These are phyloP conservation scores for Paramecium caudatum DNA, from an alignment of 73 alveolate species.

Conservation along the genomic window DNA sequence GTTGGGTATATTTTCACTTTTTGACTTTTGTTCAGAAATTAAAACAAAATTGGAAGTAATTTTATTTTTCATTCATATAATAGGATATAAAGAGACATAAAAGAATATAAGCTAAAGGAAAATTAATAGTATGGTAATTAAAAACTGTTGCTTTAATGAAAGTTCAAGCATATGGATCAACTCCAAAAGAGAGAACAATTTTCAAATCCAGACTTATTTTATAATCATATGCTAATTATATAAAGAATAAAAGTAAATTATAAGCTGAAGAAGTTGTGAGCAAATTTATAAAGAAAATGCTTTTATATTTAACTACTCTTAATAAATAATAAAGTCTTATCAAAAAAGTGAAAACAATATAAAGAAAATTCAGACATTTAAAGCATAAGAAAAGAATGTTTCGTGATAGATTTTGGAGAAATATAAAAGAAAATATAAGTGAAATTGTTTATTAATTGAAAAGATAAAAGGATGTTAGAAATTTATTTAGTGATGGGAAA, in stretches of 20 bases:
- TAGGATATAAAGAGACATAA: constrained; percentile 40
- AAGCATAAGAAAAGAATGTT: not conserved
- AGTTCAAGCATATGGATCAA: constrained; percentile 41
- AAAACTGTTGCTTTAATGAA: constrained; percentile 4
- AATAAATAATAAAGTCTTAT: constrained; percentile 20
- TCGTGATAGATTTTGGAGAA: constrained; percentile 19
- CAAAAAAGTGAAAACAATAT: not conserved
- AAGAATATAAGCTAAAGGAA: constrained; percentile 26
- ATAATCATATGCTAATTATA: not conserved
- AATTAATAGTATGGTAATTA: not conserved
- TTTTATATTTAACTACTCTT: not conserved
- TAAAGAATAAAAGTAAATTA: not conserved
- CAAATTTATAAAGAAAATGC: not conserved
- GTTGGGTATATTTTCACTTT: not conserved
- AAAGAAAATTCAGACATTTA: constrained; percentile 19
- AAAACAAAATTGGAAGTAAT: constrained; percentile 15
- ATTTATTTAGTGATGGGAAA: constrained; percentile 12
- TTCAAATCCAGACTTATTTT: not conserved
- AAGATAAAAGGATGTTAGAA: not conserved
- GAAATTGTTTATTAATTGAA: constrained; percentile 23
- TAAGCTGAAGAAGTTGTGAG: constrained; percentile 29
- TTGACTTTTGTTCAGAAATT: constrained; percentile 16
- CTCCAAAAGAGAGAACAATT: constrained; percentile 58
- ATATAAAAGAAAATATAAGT: constrained; percentile 1
- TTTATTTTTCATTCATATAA: not conserved